Evolutionary conservation across 371 early-diverging fungal species (phyloP).

Genomic region (Apophysomyces trapeziformis): DNA sequence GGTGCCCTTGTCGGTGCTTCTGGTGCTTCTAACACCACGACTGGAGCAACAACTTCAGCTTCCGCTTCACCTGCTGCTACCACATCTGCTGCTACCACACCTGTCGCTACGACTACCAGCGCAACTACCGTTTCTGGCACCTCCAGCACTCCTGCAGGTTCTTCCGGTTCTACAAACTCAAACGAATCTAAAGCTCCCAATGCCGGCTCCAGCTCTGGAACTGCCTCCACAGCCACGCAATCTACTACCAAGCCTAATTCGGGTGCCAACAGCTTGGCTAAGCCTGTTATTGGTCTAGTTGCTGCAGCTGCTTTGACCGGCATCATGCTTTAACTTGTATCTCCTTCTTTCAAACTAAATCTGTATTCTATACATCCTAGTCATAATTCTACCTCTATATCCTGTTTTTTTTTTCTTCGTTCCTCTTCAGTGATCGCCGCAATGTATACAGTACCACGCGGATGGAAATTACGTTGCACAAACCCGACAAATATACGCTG

Average conservation of each 20-base stretch:
- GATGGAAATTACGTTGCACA: conserved; percentile 8
- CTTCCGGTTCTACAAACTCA: too few species aligned
- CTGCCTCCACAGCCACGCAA: neutral
- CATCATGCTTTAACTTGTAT: conserved; percentile 5
- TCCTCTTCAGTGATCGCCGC: neutral
- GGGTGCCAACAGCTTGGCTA: conserved; percentile 1
- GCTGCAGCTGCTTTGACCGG: conserved; percentile 9
- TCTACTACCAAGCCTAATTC: conserved; percentile 4
- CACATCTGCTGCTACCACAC: conserved; percentile 12
- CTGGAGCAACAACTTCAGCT: neutral
- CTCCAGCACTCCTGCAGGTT: too few species aligned
- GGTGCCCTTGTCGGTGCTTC: conserved; percentile 20
- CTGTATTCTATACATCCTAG: conserved; percentile 1
- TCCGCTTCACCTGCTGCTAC: conserved; percentile 1
- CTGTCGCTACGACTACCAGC: neutral
- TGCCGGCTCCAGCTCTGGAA: too few species aligned
- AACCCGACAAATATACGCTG: neutral
- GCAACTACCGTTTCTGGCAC: too few species aligned
- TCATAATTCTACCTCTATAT: neutral
- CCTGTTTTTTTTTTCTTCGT: neutral
- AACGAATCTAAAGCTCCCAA: too few species aligned
- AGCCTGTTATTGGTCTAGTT: conserved; percentile 7
- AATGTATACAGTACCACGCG: conserved; percentile 11
- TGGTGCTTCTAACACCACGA: conserved; percentile 15
- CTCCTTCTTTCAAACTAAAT: neutral